Evolutionary conservation across 1,139 yeast genomes (phyloP).

Genomic region (Magnusiomyces tetraspermus): DNA sequence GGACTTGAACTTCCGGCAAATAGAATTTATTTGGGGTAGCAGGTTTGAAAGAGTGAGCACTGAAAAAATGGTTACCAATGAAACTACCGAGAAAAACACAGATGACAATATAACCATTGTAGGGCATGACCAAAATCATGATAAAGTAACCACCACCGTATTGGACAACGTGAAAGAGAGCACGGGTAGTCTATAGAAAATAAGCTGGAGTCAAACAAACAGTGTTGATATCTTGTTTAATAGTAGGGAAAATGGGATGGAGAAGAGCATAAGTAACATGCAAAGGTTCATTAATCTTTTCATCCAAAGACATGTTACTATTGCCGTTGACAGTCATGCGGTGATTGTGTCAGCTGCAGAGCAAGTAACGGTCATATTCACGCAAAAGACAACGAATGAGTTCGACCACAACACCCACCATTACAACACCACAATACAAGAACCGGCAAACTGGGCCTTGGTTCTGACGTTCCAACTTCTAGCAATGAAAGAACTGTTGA

Average conservation of each 20-base stretch:
- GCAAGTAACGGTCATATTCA: slow-evolving; percentile 43
- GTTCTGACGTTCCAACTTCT: slow-evolving; percentile 55
- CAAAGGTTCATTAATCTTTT: background rate
- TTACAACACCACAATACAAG: slow-evolving; percentile 58
- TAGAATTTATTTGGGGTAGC: background rate
- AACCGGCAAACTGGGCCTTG: slow-evolving; percentile 56
- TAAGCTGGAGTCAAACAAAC: slow-evolving; percentile 30
- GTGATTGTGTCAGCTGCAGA: slow-evolving; percentile 22
- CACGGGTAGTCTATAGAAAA: slow-evolving; percentile 42
- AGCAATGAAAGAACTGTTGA: slow-evolving; percentile 55
- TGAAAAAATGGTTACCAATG: slow-evolving; percentile 41
- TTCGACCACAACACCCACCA: slow-evolving; percentile 48
- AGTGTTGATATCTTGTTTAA: background rate
- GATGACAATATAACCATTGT: slow-evolving; percentile 57
- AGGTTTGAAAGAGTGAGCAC: slow-evolving; percentile 21
- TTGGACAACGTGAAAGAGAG: slow-evolving; percentile 43
- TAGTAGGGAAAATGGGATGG: slow-evolving; percentile 1
- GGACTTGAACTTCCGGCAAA: slow-evolving; percentile 5
- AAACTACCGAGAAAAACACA: slow-evolving; percentile 55
- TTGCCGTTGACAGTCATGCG: background rate
- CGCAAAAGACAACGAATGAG: slow-evolving; percentile 48
- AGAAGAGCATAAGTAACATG: background rate
- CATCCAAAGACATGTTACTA: background rate
- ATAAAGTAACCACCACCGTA: slow-evolving; percentile 58
- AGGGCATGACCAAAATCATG: slow-evolving; percentile 65